Percentiles rank a stretch among this genome's conserved stretches.
phyloP scores from a whole-genome alignment of 2,329 filamentous ascomycete species.

The Diaporthe citri region DNA sequence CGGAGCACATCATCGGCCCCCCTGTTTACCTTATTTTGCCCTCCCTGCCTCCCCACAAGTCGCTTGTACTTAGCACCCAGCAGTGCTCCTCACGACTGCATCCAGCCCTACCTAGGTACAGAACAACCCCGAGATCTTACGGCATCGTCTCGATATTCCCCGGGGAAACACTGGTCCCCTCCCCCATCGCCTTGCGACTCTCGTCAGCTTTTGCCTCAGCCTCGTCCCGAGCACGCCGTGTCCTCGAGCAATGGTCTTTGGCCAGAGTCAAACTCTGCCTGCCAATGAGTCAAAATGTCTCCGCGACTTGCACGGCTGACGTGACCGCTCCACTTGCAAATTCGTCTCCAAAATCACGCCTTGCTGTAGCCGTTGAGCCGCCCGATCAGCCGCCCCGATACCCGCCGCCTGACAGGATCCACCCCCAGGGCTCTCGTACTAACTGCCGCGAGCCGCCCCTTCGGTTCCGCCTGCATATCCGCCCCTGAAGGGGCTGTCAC shows the following conservation, averaged over 20 bases:
- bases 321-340: constrained; percentile 37
- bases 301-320: constrained; percentile 15
- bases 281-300: constrained; percentile 26
- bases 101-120: constrained; percentile 15
- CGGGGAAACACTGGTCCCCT: constrained; percentile 8
- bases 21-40: constrained; percentile 34
- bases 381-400: constrained; percentile 30
- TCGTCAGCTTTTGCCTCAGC: constrained; percentile 3
- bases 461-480: constrained; percentile 24
- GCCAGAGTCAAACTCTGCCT: neutral
- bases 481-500: constrained; percentile 21
- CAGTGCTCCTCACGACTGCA: constrained; percentile 19
- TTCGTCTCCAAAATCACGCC: constrained; percentile 30
- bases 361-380: constrained; percentile 27
- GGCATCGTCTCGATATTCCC: neutral
- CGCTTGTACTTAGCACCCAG: constrained; percentile 15
- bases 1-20: constrained; percentile 31
- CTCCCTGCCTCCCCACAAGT: constrained; percentile 21
- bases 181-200: neutral
- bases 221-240: neutral
- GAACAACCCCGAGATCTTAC: constrained; percentile 5
- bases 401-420: constrained; percentile 9
- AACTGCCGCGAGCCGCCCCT: constrained; percentile 23
- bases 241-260: neutral
- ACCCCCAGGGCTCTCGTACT: neutral